Evolutionary conservation across 495 filamentous ascomycete genomes (phyloP).

Genomic region (Trichoderma parareesei): DNA sequence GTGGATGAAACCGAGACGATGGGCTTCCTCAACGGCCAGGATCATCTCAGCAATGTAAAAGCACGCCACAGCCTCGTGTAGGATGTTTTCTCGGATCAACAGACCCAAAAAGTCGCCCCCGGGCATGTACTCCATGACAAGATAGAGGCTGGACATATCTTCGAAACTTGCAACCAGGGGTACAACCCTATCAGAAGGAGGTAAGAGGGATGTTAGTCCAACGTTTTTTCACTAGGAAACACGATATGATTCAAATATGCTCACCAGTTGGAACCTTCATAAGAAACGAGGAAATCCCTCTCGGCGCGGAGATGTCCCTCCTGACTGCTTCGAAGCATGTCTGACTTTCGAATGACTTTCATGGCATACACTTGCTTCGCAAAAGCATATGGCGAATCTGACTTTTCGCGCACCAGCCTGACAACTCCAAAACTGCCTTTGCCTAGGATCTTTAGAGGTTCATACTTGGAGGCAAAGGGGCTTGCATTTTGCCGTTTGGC

Average conservation of each 20-base stretch:
- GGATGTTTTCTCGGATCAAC: constrained; percentile 69
- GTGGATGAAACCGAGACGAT: constrained; percentile 81
- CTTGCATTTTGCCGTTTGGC: constrained; percentile 17
- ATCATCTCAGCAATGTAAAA: constrained; percentile 96
- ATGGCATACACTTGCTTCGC: constrained; percentile 70
- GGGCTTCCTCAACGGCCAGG: constrained; percentile 85
- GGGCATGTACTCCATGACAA: constrained; percentile 97
- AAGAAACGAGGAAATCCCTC: constrained; percentile 80
- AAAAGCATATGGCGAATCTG: constrained; percentile 16
- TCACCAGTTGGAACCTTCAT: constrained; percentile 70
- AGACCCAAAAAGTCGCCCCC: constrained; percentile 88
- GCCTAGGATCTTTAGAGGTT: constrained; percentile 76
- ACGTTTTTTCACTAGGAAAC: neutral
- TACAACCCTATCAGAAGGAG: constrained; percentile 49
- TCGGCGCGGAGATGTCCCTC: constrained; percentile 90
- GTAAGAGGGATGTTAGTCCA: constrained; percentile 6
- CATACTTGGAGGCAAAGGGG: constrained; percentile 50
- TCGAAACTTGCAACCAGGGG: constrained; percentile 85
- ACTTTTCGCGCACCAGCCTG: constrained; percentile 64
- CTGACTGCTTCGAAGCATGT: constrained; percentile 82
- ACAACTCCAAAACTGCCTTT: constrained; percentile 95
- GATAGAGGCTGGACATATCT: constrained; percentile 72
- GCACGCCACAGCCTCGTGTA: constrained; percentile 66
- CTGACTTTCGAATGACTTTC: constrained; percentile 90
- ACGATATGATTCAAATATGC: neutral